These are phyloP conservation scores for Aspergillus carbonarius DNA, from an alignment of 2,329 filamentous ascomycete species.

Conservation along the genomic window DNA sequence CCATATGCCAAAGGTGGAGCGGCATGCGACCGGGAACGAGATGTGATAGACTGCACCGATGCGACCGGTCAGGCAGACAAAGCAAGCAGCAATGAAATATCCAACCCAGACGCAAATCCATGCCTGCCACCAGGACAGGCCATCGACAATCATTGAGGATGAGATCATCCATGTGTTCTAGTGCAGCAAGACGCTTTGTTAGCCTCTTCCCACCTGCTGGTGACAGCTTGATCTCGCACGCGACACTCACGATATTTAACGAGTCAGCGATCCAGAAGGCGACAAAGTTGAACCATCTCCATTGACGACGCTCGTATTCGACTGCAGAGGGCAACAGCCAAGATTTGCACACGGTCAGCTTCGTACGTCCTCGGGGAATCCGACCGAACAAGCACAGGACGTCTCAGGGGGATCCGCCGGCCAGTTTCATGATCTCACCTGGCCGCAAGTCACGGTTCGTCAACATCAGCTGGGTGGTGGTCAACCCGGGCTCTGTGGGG, in stretches of 20 bases:
- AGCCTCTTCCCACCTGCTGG: not conserved
- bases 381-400: constrained; percentile 9
- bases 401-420: constrained; percentile 7
- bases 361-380: not conserved
- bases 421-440: constrained; percentile 37
- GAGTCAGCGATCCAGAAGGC: constrained; percentile 84
- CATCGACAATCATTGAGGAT: constrained; percentile 73
- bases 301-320: constrained; percentile 75
- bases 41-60: constrained; percentile 88
- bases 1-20: constrained; percentile 85
- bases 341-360: constrained; percentile 19
- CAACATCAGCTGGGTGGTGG: constrained; percentile 78
- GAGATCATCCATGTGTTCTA: constrained; percentile 92
- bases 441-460: constrained; percentile 78
- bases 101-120: constrained; percentile 88
- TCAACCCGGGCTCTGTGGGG: constrained; percentile 72
- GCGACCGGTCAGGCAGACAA: constrained; percentile 74
- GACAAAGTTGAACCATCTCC: constrained; percentile 85
- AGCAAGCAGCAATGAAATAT: constrained; percentile 72
- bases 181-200: not conserved
- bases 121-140: constrained; percentile 88
- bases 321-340: constrained; percentile 52
- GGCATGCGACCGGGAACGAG: constrained; percentile 76
- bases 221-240: not conserved
- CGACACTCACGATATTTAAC: constrained; percentile 66